A percentile compares a stretch with the other conserved stretches of the same genome.
These are phyloP conservation scores for Cladosporium austrohemisphaericum DNA, from an alignment of 2,329 filamentous ascomycete genomes.

Conservation along the genomic window DNA sequence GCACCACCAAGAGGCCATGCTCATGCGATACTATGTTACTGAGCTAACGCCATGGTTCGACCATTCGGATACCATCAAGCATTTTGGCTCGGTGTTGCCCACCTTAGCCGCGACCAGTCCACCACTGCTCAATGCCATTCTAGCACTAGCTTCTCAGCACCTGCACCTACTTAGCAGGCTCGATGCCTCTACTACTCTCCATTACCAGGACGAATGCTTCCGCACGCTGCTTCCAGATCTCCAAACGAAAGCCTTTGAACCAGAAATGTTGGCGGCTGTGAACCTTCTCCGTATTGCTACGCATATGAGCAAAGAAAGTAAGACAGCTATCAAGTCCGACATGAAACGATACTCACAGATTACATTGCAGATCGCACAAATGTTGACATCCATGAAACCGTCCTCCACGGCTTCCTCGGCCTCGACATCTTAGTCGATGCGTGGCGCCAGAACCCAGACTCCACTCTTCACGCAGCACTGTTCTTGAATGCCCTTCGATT, in stretches of 20 bases:
- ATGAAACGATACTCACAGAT: too few species aligned
- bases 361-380: too few species aligned
- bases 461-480: conserved; percentile 17
- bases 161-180: conserved; percentile 27
- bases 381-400: background rate
- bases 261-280: conserved; percentile 13
- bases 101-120: conserved; percentile 49
- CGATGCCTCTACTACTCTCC: conserved; percentile 5
- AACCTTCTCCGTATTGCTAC: conserved; percentile 14
- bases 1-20: conserved; percentile 27
- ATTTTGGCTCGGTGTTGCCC: conserved; percentile 55
- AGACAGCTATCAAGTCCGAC: too few species aligned
- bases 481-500: conserved; percentile 17
- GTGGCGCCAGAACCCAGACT: conserved; percentile 12
- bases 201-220: conserved; percentile 6
- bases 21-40: conserved; percentile 32
- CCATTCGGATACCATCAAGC: conserved; percentile 33
- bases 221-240: conserved; percentile 14
- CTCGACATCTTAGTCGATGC: conserved; percentile 17
- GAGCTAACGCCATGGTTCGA: conserved; percentile 30
- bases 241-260: conserved; percentile 15
- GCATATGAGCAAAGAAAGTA: conserved; percentile 17
- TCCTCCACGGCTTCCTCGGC: conserved; percentile 14
- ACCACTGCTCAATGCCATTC: conserved; percentile 55
- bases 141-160: conserved; percentile 55